Conservation (phyloP, 2,329 filamentous ascomycete species). For the Periglandula ipomoeae region DNA sequence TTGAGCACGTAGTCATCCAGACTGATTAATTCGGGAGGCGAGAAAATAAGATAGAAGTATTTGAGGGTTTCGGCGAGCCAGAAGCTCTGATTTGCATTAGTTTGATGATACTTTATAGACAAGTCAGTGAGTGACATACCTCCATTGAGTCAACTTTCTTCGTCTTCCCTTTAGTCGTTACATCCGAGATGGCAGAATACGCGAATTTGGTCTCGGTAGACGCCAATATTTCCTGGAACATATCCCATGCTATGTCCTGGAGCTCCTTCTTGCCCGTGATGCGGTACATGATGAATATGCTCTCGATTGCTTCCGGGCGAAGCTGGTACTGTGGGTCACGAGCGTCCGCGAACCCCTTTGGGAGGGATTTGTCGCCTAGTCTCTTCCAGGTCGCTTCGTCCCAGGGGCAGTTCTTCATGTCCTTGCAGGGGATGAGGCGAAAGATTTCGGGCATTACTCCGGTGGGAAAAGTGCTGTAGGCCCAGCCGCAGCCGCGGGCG, state of each 20-base stretch:
- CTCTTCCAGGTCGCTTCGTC: slow-evolving; percentile 21
- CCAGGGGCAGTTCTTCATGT: slow-evolving; percentile 20
- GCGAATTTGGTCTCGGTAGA: slow-evolving; percentile 37
- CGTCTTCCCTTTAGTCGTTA: slow-evolving; percentile 22
- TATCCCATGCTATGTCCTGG: slow-evolving; percentile 42
- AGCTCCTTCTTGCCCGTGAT: slow-evolving; percentile 38
- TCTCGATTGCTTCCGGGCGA: slow-evolving; percentile 65
- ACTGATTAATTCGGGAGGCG: slow-evolving; percentile 51
- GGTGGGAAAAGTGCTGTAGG: slow-evolving; percentile 42
- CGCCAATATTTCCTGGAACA: slow-evolving; percentile 38
- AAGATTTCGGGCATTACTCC: slow-evolving; percentile 53
- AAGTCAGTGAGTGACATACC: slow-evolving; percentile 18
- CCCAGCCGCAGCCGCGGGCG: slow-evolving; percentile 48
- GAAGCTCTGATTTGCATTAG: too few relatives aligned
- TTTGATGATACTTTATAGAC: not conserved
- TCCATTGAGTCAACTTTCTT: slow-evolving; percentile 52
- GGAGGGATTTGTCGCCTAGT: slow-evolving; percentile 18
- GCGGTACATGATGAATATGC: slow-evolving; percentile 67
- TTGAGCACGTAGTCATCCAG: slow-evolving; percentile 60
- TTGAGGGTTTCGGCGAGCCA: slow-evolving; percentile 68
- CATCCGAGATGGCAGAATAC: slow-evolving; percentile 38
- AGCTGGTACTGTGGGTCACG: slow-evolving; percentile 41
- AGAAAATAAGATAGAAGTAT: slow-evolving; percentile 67
- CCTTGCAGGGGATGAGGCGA: slow-evolving; percentile 35
- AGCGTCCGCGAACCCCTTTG: slow-evolving; percentile 53